Conservation (phyloP, 2,329 filamentous ascomycete genomes). For the Trichoderma asperellum region DNA sequence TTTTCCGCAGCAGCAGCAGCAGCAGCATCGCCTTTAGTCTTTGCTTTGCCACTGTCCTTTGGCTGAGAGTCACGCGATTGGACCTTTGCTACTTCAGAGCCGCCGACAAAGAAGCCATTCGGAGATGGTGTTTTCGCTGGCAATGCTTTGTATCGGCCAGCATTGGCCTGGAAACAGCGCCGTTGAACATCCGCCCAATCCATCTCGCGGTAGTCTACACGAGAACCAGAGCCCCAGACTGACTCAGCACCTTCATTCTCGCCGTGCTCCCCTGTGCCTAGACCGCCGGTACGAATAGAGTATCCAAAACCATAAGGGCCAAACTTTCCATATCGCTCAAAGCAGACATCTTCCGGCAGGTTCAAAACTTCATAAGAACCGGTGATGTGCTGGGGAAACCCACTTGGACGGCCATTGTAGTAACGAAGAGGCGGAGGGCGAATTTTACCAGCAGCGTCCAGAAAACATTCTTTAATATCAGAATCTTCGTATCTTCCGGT, state of each 20-base stretch:
- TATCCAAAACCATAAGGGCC: constrained; percentile 93
- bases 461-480: constrained; percentile 73
- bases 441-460: constrained; percentile 69
- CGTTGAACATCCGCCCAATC: constrained; percentile 80
- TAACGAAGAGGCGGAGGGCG: constrained; percentile 71
- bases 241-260: constrained; percentile 79
- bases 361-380: constrained; percentile 85
- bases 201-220: constrained; percentile 76
- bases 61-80: neutral
- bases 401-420: constrained; percentile 76
- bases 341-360: constrained; percentile 84
- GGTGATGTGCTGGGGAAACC: constrained; percentile 81
- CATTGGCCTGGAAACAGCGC: constrained; percentile 73
- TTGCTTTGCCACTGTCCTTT: neutral
- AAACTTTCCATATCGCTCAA: constrained; percentile 85
- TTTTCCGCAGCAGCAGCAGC: neutral
- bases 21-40: neutral
- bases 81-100: neutral
- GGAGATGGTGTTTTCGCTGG: constrained; percentile 46
- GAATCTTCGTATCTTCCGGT: constrained; percentile 48
- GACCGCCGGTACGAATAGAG: constrained; percentile 74
- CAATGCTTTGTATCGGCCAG: constrained; percentile 65
- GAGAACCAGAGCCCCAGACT: constrained; percentile 72
- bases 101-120: constrained; percentile 55
- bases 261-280: constrained; percentile 82